Base-by-base conservation (phyloP, 2,329 filamentous ascomycete genomes). In the Helicocarpus griseus region DNA sequence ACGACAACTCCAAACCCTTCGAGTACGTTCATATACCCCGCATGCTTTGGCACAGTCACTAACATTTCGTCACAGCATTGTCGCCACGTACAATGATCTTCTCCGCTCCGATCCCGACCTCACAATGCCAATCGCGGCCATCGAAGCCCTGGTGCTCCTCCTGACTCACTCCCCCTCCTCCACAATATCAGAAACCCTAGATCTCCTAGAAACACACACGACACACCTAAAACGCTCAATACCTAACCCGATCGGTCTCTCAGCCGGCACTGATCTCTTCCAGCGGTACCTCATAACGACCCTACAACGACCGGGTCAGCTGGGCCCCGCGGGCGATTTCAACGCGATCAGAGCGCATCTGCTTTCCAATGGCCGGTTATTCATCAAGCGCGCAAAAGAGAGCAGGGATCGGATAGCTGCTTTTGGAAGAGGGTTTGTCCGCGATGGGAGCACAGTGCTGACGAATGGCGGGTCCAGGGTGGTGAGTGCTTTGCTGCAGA, bases 91-190 rank as follows among this genome's bases (percentile, higher is more conserved):
- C 73, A 76, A 80, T 61, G 71, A 75, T 47, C 77, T 86, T 46
- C 77, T 87, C 54, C 65, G 65, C 53, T 77, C 79, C 48, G 89
- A 97, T 67, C 78, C 86, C 9, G 87, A 95, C 56, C 79, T 97
- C 49, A 96, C 91, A 33, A 96, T 95, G 81, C 90, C 93, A 56
- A 87, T 98, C 51, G 93, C 93, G 19, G 89, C 90, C 53, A 95
- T 95, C 65, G 88, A 95, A 72, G 84, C 89, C 26, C 79, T 98
- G 54, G 93, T 97, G 59, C 82, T 86, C 64, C 85, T 93, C 54
- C 86, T 97, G 54, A 84, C 85, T 63, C 79, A 86, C 57, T 86
- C 84, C 43, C 83, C 84, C 56, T 85, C 89, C 5, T 86, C 84
- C 21, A 98, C 93, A 53, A 88, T 95, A 61, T 91, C 86, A 72